Evolutionary conservation across 169 alveolate genomes (phyloP).

Genomic region (Eimeria falciformis): DNA sequence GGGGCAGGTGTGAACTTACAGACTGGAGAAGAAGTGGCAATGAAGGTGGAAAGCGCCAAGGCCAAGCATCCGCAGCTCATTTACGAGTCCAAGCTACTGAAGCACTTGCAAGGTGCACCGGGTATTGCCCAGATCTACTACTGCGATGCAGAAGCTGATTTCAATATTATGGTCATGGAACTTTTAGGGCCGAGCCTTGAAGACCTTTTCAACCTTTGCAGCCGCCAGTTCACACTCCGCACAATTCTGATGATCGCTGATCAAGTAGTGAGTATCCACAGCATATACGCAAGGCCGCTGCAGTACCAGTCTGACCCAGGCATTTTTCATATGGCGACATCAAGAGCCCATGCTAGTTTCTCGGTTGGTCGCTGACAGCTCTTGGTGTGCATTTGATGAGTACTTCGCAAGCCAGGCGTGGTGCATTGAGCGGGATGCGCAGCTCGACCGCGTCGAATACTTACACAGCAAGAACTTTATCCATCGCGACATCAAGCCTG

Average conservation of each 20-base stretch:
- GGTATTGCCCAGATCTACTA: constrained; percentile 79
- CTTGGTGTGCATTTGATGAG: too few relatives aligned
- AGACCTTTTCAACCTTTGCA: constrained; percentile 91
- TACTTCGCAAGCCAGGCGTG: not conserved
- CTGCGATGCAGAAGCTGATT: constrained; percentile 81
- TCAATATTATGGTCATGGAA: constrained; percentile 89
- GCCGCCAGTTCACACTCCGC: constrained; percentile 94
- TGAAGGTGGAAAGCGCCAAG: constrained; percentile 80
- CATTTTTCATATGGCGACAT: not conserved
- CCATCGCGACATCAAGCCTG: constrained; percentile 95
- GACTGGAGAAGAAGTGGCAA: constrained; percentile 84
- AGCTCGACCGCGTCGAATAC: constrained; percentile 93
- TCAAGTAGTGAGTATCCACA: constrained; percentile 90
- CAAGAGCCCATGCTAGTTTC: too few relatives aligned
- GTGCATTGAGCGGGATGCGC: constrained; percentile 51
- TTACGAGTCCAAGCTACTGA: constrained; percentile 82
- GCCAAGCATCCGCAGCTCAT: constrained; percentile 87
- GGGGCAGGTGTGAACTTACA: constrained; percentile 69
- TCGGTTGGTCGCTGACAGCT: too few relatives aligned
- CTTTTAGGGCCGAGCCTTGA: constrained; percentile 89
- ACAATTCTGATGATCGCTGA: constrained; percentile 96
- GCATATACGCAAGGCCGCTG: too few relatives aligned
- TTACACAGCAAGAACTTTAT: constrained; percentile 94
- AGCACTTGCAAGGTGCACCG: constrained; percentile 79
- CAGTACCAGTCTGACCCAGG: not conserved